A percentile compares a stretch with the other conserved stretches of the same genome.
These are phyloP conservation scores for Solanum microdontum DNA, from an alignment of 257 asterid genomes.

Conservation along the genomic window DNA sequence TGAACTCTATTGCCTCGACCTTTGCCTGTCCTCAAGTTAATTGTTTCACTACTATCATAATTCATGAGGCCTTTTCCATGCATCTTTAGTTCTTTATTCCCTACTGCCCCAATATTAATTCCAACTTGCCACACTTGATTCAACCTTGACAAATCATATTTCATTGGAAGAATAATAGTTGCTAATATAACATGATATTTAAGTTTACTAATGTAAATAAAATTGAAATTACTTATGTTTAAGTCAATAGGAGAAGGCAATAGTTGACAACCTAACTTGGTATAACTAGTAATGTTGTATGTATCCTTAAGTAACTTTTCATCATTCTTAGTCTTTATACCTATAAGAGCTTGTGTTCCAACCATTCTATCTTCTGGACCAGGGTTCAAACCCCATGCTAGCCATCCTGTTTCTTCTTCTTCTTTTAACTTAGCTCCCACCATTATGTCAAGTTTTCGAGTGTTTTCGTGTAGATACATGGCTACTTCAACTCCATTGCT, in stretches of 20 bases:
- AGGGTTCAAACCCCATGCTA: constrained; percentile 74
- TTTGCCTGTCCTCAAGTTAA: constrained; percentile 16
- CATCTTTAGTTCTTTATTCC: constrained; percentile 10
- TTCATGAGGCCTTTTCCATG: constrained; percentile 25
- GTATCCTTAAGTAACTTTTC: background rate
- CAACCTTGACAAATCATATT: constrained; percentile 10
- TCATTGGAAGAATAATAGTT: constrained; percentile 15
- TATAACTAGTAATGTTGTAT: constrained; percentile 21
- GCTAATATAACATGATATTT: constrained; percentile 25
- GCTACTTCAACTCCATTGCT: constrained; percentile 31
- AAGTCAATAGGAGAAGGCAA: constrained; percentile 19
- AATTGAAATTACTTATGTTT: constrained; percentile 1
- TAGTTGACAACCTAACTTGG: constrained; percentile 34
- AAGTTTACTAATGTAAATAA: background rate
- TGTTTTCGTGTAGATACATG: constrained; percentile 18
- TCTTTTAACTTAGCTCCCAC: constrained; percentile 25
- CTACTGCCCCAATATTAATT: background rate
- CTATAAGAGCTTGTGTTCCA: constrained; percentile 51
- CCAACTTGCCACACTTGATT: constrained; percentile 54
- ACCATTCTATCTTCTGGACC: constrained; percentile 26
- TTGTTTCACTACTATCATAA: constrained; percentile 21
- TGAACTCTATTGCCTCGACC: background rate
- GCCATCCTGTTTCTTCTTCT: constrained; percentile 24
- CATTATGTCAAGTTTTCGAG: constrained; percentile 28
- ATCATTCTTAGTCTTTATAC: constrained; percentile 16